These are phyloP conservation scores for Colletotrichum horii DNA, from an alignment of 2,329 filamentous ascomycete species.

Conservation along the genomic window DNA sequence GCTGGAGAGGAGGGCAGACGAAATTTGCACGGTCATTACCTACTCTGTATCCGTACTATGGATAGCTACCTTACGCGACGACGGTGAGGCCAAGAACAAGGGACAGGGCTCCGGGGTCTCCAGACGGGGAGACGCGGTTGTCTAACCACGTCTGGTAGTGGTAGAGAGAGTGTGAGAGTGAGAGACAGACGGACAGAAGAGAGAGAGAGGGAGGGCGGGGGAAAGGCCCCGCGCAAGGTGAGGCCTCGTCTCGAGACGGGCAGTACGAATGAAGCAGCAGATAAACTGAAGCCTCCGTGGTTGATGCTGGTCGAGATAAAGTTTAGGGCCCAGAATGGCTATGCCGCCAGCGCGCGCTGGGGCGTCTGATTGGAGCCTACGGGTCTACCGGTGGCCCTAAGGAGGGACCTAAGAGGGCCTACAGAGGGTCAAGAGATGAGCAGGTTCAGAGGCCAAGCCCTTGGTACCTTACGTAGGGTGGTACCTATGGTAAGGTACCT, in stretches of 20 bases:
- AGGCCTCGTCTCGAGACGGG: not conserved
- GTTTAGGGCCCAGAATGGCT: not conserved
- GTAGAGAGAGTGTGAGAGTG: not conserved
- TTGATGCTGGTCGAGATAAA: constrained; percentile 14
- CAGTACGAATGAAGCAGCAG: not conserved
- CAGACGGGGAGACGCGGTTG: not conserved
- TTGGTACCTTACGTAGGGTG: not conserved
- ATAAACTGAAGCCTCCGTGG: not conserved
- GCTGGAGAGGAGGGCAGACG: not conserved
- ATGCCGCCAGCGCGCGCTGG: not conserved
- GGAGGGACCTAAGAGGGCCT: not conserved
- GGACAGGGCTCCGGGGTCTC: not conserved
- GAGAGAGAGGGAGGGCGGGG: not conserved
- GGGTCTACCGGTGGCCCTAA: not conserved
- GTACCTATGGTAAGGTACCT: too few species aligned
- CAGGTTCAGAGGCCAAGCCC: not conserved
- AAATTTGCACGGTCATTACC: not conserved
- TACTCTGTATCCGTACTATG: not conserved
- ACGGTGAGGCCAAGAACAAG: not conserved
- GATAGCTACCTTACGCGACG: not conserved
- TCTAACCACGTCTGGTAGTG: not conserved
- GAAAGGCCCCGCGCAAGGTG: not conserved
- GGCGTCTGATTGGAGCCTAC: not conserved
- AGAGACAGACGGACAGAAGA: not conserved
- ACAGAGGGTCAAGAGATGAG: not conserved